A percentile compares a stretch with the other conserved stretches of the same genome.
These are phyloP conservation scores for Coprinopsis marcescibilis DNA, from an alignment of 768 basidiomycete species.

Conservation along the genomic window DNA sequence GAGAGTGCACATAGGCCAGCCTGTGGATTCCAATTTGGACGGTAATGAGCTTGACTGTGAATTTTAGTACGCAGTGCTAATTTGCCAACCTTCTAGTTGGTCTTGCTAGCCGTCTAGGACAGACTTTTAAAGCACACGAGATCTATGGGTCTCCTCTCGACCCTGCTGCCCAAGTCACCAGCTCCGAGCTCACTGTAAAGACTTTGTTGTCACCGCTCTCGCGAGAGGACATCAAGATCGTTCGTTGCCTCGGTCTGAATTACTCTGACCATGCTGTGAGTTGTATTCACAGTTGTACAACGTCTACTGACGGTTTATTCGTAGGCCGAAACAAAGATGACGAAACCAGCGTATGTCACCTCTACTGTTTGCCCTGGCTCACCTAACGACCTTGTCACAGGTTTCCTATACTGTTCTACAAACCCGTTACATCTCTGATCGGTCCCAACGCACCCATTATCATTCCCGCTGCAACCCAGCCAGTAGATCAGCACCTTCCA, in stretches of 20 bases:
- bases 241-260: conserved; percentile 76
- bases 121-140: conserved; percentile 61
- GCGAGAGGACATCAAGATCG: conserved; percentile 58
- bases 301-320: not conserved
- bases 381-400: conserved; percentile 24
- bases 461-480: conserved; percentile 66
- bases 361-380: not conserved
- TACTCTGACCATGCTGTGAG: conserved; percentile 79
- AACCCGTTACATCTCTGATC: conserved; percentile 64
- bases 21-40: conserved; percentile 60
- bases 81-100: conserved; percentile 43
- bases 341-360: conserved; percentile 51
- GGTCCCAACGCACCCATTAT: conserved; percentile 62
- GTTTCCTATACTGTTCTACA: conserved; percentile 74
- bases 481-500: conserved; percentile 61
- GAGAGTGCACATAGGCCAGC: conserved; percentile 72
- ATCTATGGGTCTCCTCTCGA: conserved; percentile 68
- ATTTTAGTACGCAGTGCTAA: not conserved
- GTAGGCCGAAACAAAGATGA: conserved; percentile 62
- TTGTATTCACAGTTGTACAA: conserved; percentile 8
- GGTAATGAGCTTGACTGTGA: conserved; percentile 31
- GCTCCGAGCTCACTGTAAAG: conserved; percentile 62
- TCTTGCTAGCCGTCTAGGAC: conserved; percentile 43
- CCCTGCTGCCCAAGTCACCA: conserved; percentile 57
- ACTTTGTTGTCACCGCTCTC: conserved; percentile 66